These are phyloP conservation scores for Striga hermonthica DNA, from an alignment of 305 asterid genomes.

Conservation along the genomic window DNA sequence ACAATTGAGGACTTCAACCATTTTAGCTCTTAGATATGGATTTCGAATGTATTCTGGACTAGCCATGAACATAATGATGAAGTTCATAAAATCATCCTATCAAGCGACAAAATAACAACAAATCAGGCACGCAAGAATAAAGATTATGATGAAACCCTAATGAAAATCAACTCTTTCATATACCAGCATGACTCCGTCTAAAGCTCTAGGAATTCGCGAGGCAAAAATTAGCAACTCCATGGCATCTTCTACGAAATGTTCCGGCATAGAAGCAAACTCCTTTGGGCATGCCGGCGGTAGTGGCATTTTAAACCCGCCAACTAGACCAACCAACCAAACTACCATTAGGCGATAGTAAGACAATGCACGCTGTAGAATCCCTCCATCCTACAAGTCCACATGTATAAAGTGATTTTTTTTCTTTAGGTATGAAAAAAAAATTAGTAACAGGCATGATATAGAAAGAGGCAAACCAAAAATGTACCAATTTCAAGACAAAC, in stretches of 20 bases:
- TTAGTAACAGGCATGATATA: not conserved
- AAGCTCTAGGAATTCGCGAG: slow-evolving; percentile 91
- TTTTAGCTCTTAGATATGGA: slow-evolving; percentile 94
- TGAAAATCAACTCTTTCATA: slow-evolving; percentile 19
- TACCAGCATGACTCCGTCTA: slow-evolving; percentile 91
- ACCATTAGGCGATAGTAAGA: slow-evolving; percentile 88
- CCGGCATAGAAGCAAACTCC: slow-evolving; percentile 91
- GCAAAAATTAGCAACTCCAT: slow-evolving; percentile 96
- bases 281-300: slow-evolving; percentile 73
- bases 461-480: not conserved
- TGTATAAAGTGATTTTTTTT: slow-evolving; percentile 7
- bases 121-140: slow-evolving; percentile 18
- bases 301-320: slow-evolving; percentile 94
- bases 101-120: slow-evolving; percentile 26
- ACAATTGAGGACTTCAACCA: slow-evolving; percentile 96
- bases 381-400: slow-evolving; percentile 61
- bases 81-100: slow-evolving; percentile 97
- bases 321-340: slow-evolving; percentile 82
- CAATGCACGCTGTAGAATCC: slow-evolving; percentile 73
- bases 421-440: too few relatives aligned
- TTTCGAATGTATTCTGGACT: slow-evolving; percentile 86
- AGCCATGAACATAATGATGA: slow-evolving; percentile 98
- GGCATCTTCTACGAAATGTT: slow-evolving; percentile 91
- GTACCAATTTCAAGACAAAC: not conserved
- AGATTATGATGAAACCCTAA: slow-evolving; percentile 21